Evolutionary conservation across 1,139 yeast species (phyloP), one percentile per base, ranked within the genome.

Genomic region (Debaryomycetaceae sp.): DNA sequence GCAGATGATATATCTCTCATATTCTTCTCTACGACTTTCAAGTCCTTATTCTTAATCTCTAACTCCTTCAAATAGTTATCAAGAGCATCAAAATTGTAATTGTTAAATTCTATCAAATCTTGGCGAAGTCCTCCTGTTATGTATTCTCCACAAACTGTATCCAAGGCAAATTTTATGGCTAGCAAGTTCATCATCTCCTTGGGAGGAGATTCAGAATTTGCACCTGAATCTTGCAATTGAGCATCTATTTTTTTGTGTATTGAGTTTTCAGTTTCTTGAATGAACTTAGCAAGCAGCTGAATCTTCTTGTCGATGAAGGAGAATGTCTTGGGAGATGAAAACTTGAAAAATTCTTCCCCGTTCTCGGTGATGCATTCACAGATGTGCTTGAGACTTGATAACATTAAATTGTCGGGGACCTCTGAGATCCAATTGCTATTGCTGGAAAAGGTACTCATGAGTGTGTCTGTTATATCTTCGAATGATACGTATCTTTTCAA

Each of bases 381-480:
- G 2, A 79, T 59, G 5, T 43, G 40, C 1, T 46, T 49, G 29
- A 81, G 48, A 2, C 63, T 50, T 0, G 36, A 34, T 18, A 47
- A 42, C 6, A 70, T 47, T 6, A 55, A 17, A 1, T 31, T 36
- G 30, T 55, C 53, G 0, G 70, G 62, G 9, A 75, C 34, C 8
- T 46, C 43, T 9, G 49, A 50, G 2, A 49, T 47, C 50, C 76
- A 56, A 3, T 53, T 58, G 5, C 55, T 52, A 0, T 54, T 49
- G 2, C 51, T 54, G n/a, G 54, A 61, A 29, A 52, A 44, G 6
- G 39, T 15, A 29, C 49, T 41, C 5, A 49, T 51, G 28, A 76
- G 48, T 14, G 58, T 55, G 47, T 81, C 86, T 14, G 66, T 48
- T 4, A 79, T 49, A 49, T 79, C 83, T 30, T 79, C 81, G 13